These are phyloP conservation scores for Penicillium robsamsonii DNA, from an alignment of 495 filamentous ascomycete species.

Conservation along the genomic window DNA sequence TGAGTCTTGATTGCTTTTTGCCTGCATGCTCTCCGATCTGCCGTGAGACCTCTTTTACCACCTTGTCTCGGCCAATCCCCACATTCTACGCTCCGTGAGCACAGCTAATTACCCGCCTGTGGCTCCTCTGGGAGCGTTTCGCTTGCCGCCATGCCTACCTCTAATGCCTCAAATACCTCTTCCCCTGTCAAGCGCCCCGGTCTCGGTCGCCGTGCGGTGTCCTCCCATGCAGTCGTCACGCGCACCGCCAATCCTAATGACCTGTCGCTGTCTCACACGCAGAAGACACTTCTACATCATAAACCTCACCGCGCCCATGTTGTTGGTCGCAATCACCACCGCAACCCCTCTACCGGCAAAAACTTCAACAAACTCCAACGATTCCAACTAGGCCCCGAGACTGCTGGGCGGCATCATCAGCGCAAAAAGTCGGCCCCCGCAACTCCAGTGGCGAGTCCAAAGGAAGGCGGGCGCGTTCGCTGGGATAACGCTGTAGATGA, in stretches of 20 bases:
- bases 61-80: conserved; percentile 32
- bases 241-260: conserved; percentile 38
- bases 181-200: conserved; percentile 50
- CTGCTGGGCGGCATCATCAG: conserved; percentile 40
- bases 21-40: conserved; percentile 28
- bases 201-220: conserved; percentile 47
- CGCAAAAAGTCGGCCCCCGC: conserved; percentile 51
- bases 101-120: conserved; percentile 26
- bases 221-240: conserved; percentile 48
- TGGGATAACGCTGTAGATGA: conserved; percentile 41
- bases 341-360: conserved; percentile 45
- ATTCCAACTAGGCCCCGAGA: conserved; percentile 33
- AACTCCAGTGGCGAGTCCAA: conserved; percentile 45
- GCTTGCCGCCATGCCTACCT: conserved; percentile 38
- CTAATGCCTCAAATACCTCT: conserved; percentile 33
- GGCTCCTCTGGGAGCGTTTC: conserved; percentile 18
- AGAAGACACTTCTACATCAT: conserved; percentile 32
- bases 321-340: conserved; percentile 45
- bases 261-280: conserved; percentile 36
- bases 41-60: conserved; percentile 24
- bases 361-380: conserved; percentile 44
- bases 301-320: conserved; percentile 42
- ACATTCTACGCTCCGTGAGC: conserved; percentile 25
- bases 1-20: conserved; percentile 28
- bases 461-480: conserved; percentile 35